Evolutionary conservation across 345 rosid species (phyloP).

Genomic region (Hibiscus trionum): DNA sequence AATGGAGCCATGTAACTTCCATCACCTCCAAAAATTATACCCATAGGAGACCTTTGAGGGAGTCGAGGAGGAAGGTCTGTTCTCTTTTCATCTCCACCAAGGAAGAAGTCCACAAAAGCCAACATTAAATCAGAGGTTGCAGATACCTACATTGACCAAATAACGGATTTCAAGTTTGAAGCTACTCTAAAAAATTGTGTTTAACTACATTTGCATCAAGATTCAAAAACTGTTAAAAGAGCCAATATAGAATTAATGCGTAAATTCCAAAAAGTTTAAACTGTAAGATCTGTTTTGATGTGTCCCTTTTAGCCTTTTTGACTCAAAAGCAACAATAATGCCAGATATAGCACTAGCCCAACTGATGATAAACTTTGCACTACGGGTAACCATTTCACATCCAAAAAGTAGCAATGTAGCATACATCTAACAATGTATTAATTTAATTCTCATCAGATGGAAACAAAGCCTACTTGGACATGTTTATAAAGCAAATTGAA

Average conservation of each 20-base stretch:
- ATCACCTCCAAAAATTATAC: constrained; percentile 88
- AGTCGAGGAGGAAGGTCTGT: constrained; percentile 81
- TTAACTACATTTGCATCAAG: background rate
- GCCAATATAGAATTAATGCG: background rate
- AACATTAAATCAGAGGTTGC: constrained; percentile 94
- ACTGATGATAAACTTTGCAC: background rate
- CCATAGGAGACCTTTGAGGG: constrained; percentile 68
- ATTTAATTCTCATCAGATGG: background rate
- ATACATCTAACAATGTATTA: background rate
- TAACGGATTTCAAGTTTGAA: background rate
- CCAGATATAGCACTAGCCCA: background rate
- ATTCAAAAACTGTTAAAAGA: background rate
- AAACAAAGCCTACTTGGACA: background rate
- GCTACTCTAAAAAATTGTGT: background rate
- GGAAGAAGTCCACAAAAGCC: constrained; percentile 93
- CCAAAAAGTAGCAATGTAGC: background rate
- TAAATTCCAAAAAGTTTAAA: background rate
- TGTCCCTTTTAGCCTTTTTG: no score
- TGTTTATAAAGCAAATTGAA: background rate
- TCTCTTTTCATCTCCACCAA: constrained; percentile 98
- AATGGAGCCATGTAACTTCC: constrained; percentile 98
- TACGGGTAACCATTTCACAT: background rate
- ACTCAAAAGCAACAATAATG: background rate
- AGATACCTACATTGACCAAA: constrained; percentile 54
- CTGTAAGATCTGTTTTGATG: background rate